A percentile compares a stretch with the other conserved stretches of the same genome.
These are phyloP conservation scores for Cucumis cinereus DNA, from an alignment of 306 rosid species.

Conservation along the genomic window DNA sequence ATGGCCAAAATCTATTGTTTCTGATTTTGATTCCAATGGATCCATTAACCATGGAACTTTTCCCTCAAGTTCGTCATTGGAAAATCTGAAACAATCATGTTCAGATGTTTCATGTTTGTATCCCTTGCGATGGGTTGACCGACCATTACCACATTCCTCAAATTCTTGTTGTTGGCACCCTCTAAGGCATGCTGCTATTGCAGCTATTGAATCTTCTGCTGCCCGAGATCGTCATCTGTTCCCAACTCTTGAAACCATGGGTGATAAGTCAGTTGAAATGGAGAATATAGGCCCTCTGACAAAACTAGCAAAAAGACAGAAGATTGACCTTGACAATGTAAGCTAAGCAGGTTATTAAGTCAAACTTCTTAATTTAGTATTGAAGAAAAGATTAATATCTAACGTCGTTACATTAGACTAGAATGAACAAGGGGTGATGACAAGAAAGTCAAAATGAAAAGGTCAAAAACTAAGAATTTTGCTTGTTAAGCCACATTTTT, in stretches of 20 bases:
- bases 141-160: conserved; percentile 16
- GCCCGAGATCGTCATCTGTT: conserved; percentile 60
- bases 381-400: too few species aligned
- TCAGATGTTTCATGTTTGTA: conserved; percentile 34
- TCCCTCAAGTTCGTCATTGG: conserved; percentile 1
- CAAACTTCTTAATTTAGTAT: too few species aligned
- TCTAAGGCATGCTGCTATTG: conserved; percentile 71
- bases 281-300: conserved; percentile 17
- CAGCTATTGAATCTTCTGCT: conserved; percentile 79
- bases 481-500: neutral
- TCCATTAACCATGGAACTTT: conserved; percentile 15
- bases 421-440: neutral
- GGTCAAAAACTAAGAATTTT: neutral
- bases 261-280: conserved; percentile 24
- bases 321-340: conserved; percentile 31
- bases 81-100: conserved; percentile 3
- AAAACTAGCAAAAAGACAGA: conserved; percentile 51
- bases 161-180: conserved; percentile 52
- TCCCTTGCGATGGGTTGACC: conserved; percentile 66
- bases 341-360: conserved; percentile 1
- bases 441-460: neutral
- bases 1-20: conserved; percentile 15
- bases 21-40: conserved; percentile 16
- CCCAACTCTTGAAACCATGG: conserved; percentile 22
- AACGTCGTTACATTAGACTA: neutral